These are phyloP conservation scores for Crucihimalaya himalaica DNA, from an alignment of 345 rosid species.

Conservation along the genomic window DNA sequence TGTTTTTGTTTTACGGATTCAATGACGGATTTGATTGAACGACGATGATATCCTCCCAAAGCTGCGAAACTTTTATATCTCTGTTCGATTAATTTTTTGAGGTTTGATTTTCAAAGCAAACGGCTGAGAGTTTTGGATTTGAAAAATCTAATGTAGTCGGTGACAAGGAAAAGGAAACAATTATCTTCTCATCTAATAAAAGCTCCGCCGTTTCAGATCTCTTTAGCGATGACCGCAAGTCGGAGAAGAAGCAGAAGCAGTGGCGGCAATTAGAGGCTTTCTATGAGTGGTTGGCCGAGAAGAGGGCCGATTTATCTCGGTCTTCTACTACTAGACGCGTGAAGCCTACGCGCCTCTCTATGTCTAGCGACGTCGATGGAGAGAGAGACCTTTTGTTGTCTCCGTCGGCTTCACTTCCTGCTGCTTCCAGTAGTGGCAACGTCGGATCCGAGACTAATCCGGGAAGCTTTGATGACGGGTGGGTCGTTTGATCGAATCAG, in stretches of 20 bases:
- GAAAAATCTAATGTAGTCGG: slow-evolving; percentile 12
- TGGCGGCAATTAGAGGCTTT: slow-evolving; percentile 70
- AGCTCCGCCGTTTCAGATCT: slow-evolving; percentile 54
- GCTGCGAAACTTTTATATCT: neutral
- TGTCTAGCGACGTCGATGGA: slow-evolving; percentile 45
- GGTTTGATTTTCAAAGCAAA: neutral
- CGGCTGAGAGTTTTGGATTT: slow-evolving; percentile 24
- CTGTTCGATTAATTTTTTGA: neutral
- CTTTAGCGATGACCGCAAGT: slow-evolving; percentile 52
- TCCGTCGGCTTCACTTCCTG: slow-evolving; percentile 28
- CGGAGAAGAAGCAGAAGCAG: slow-evolving; percentile 51
- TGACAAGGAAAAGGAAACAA: slow-evolving; percentile 19
- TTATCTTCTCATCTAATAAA: slow-evolving; percentile 10
- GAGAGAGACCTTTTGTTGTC: slow-evolving; percentile 54
- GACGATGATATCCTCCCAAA: too few species aligned
- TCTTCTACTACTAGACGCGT: slow-evolving; percentile 29
- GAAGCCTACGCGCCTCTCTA: slow-evolving; percentile 43
- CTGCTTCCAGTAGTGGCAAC: too few species aligned
- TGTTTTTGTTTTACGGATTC: neutral
- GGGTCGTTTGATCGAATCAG: too few species aligned
- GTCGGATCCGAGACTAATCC: too few species aligned
- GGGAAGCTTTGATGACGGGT: too few species aligned
- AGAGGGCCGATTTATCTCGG: slow-evolving; percentile 45
- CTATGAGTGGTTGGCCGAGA: slow-evolving; percentile 66
- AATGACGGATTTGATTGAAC: slow-evolving; percentile 25